phyloP scores from a whole-genome alignment of 2,329 filamentous ascomycete species.

The Paramyrothecium roridum region DNA sequence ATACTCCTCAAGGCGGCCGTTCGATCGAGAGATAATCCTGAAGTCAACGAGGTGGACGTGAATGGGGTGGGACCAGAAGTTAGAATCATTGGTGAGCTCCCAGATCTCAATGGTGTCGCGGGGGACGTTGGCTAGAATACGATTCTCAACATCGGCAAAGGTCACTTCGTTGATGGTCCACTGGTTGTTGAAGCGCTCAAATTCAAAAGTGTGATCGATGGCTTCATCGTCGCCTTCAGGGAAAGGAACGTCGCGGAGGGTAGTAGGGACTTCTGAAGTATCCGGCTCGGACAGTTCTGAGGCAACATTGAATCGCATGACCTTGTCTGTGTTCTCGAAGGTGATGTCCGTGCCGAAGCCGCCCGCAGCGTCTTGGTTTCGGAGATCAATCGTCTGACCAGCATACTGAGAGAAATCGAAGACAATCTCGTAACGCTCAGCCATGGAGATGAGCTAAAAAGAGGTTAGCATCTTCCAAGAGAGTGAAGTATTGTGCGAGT shows the following conservation, averaged over 20 bases:
- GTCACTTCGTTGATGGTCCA: conserved; percentile 45
- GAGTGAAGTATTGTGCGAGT: neutral
- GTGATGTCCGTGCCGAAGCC: conserved; percentile 41
- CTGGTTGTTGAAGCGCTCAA: conserved; percentile 36
- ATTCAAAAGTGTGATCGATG: conserved; percentile 40
- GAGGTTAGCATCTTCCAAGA: neutral
- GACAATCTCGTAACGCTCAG: conserved; percentile 57
- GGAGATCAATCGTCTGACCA: conserved; percentile 43
- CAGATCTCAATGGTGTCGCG: conserved; percentile 46
- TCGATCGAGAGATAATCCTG: conserved; percentile 45
- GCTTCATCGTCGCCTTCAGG: conserved; percentile 24
- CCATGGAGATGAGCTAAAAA: conserved; percentile 41
- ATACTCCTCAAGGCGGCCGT: conserved; percentile 41
- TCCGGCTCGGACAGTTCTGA: conserved; percentile 23
- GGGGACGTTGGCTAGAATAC: conserved; percentile 43
- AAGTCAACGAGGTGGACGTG: conserved; percentile 60
- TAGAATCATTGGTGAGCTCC: conserved; percentile 46
- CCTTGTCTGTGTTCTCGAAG: conserved; percentile 46
- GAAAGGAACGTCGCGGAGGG: conserved; percentile 31
- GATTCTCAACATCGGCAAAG: conserved; percentile 38
- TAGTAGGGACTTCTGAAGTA: conserved; percentile 25
- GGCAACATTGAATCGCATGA: conserved; percentile 41
- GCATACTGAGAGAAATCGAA: conserved; percentile 49
- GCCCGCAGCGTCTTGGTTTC: conserved; percentile 18
- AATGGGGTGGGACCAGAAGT: conserved; percentile 49